Conservation (phyloP, 768 basidiomycete species). For the Leccinum boreale region DNA sequence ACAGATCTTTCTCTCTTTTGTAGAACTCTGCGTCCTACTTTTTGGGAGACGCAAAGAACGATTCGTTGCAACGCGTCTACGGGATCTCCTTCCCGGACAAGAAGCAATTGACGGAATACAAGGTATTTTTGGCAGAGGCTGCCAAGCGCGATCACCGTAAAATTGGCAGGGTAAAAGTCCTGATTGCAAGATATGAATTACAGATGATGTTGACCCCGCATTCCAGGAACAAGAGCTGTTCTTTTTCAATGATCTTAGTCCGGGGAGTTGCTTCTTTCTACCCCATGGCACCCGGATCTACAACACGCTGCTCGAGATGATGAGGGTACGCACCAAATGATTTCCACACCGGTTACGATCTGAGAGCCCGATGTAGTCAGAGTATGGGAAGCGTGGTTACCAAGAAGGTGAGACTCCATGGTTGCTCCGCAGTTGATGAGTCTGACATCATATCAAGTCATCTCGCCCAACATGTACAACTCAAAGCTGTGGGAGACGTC, state of each 20-base stretch:
- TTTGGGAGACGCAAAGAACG: slow-evolving; percentile 89
- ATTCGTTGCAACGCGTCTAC: slow-evolving; percentile 93
- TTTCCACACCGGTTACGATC: background rate
- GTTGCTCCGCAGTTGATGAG: background rate
- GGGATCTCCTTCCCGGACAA: slow-evolving; percentile 99
- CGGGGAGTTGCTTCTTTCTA: slow-evolving; percentile 94
- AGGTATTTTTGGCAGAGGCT: slow-evolving; percentile 92
- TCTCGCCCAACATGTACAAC: slow-evolving; percentile 97
- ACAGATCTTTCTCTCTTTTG: background rate
- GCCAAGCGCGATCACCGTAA: slow-evolving; percentile 97
- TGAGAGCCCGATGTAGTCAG: slow-evolving; percentile 46
- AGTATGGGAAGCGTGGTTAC: slow-evolving; percentile 95
- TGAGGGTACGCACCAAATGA: slow-evolving; percentile 60
- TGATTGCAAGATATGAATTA: background rate
- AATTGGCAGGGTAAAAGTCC: slow-evolving; percentile 73
- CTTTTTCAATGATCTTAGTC: slow-evolving; percentile 97
- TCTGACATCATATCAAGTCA: slow-evolving; percentile 52
- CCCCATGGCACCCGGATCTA: slow-evolving; percentile 97
- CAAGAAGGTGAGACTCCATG: slow-evolving; percentile 65
- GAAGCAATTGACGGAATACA: slow-evolving; percentile 93
- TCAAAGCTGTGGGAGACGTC: slow-evolving; percentile 97
- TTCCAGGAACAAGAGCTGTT: slow-evolving; percentile 90
- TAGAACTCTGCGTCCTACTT: slow-evolving; percentile 98
- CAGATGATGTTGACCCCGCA: slow-evolving; percentile 1
- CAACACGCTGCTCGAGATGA: slow-evolving; percentile 85